phyloP scores from a whole-genome alignment of 2,329 filamentous ascomycete genomes.

The Gremmenia infestans region DNA sequence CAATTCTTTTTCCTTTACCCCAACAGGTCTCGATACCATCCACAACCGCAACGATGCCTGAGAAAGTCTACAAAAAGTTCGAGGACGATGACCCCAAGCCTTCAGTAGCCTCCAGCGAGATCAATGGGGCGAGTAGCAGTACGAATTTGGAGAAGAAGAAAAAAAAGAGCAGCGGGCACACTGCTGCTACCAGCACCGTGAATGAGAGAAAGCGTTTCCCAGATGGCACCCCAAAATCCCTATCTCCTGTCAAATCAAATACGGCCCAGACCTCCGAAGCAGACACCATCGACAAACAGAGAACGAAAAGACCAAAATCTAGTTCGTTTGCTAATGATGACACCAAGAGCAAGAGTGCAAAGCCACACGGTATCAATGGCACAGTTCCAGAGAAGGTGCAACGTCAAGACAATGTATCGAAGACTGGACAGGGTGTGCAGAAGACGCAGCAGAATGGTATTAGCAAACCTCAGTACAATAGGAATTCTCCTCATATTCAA shows the following conservation, averaged over 20 bases:
- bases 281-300: constrained; percentile 5
- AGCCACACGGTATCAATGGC: neutral
- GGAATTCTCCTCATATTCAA: constrained; percentile 12
- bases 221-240: constrained; percentile 21
- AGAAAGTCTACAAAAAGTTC: constrained; percentile 37
- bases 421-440: neutral
- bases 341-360: neutral
- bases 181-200: neutral
- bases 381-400: neutral
- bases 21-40: neutral
- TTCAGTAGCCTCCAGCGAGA: neutral
- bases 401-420: neutral
- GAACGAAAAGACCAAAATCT: constrained; percentile 31
- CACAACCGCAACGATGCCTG: constrained; percentile 34
- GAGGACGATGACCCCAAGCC: constrained; percentile 26
- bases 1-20: neutral
- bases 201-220: constrained; percentile 14
- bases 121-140: neutral
- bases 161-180: neutral
- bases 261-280: neutral
- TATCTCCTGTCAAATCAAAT: constrained; percentile 6
- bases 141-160: neutral
- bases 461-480: neutral
- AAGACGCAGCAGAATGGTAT: constrained; percentile 3
- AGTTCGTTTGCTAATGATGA: neutral